Percentiles rank a stretch among this genome's conserved stretches.
Evolutionary conservation across 108 stramenopile species (phyloP).

Genomic region (Nitzschia putrida): DNA sequence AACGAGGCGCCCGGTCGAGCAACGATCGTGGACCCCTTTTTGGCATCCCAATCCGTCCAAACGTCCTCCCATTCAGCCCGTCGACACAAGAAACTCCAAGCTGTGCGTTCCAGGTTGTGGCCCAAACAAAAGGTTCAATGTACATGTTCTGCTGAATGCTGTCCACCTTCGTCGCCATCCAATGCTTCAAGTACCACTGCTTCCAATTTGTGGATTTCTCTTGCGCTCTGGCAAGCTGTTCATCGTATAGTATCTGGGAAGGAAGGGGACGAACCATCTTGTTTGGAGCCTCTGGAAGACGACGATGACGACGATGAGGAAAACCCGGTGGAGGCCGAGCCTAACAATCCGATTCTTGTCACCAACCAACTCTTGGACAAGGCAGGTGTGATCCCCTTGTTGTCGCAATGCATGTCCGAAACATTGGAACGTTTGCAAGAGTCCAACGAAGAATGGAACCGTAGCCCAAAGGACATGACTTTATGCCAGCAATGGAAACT

Average conservation of each 20-base stretch:
- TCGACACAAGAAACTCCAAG: too few relatives aligned
- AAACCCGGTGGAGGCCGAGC: conserved; percentile 35
- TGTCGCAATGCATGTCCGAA: conserved; percentile 57
- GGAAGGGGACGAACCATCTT: conserved; percentile 43
- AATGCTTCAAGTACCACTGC: background rate
- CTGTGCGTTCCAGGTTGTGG: background rate
- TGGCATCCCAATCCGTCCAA: background rate
- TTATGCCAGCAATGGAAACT: background rate
- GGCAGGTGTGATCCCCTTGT: conserved; percentile 57
- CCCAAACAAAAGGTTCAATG: background rate
- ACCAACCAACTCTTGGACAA: conserved; percentile 66
- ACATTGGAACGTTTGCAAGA: conserved; percentile 29
- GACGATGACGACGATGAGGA: conserved; percentile 32
- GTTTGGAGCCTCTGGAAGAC: conserved; percentile 26
- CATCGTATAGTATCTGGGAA: conserved; percentile 64
- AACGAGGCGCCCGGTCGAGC: background rate
- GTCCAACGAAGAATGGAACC: background rate
- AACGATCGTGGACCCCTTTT: background rate
- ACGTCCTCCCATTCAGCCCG: too few relatives aligned
- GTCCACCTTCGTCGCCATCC: background rate
- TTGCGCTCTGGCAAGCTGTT: conserved; percentile 51
- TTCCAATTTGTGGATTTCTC: conserved; percentile 14
- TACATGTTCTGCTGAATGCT: background rate
- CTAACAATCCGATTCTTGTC: conserved; percentile 60
- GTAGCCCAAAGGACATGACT: background rate